A percentile compares a stretch with the other conserved stretches of the same genome.
phyloP scores from a whole-genome alignment of 2,329 filamentous ascomycete genomes.

The Aspergillus aculeatinus region DNA sequence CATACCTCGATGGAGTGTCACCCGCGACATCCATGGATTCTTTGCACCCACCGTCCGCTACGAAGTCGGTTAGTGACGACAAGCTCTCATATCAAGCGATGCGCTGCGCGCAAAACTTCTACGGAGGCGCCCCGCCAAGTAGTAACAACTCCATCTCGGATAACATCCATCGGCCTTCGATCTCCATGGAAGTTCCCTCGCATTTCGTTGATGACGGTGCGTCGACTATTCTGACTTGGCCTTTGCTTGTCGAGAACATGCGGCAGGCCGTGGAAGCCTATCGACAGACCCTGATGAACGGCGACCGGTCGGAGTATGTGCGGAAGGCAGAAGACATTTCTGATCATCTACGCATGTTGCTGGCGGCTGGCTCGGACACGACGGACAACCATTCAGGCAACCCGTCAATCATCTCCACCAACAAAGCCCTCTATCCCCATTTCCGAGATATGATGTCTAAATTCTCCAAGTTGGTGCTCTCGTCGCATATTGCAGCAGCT shows the following conservation, averaged over 20 bases:
- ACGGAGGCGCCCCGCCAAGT: slow-evolving; percentile 48
- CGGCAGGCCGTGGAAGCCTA: slow-evolving; percentile 86
- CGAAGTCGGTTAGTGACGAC: slow-evolving; percentile 59
- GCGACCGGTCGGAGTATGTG: slow-evolving; percentile 85
- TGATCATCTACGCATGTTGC: slow-evolving; percentile 85
- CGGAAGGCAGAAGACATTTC: slow-evolving; percentile 96
- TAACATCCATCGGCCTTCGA: slow-evolving; percentile 45
- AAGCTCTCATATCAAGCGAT: slow-evolving; percentile 21
- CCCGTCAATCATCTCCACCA: slow-evolving; percentile 97
- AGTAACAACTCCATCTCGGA: slow-evolving; percentile 57
- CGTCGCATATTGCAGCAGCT: slow-evolving; percentile 93
- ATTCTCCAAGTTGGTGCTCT: slow-evolving; percentile 98
- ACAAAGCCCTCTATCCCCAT: slow-evolving; percentile 94
- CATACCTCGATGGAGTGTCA: slow-evolving; percentile 70
- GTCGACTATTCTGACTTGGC: slow-evolving; percentile 81
- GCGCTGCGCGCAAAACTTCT: slow-evolving; percentile 23
- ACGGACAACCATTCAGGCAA: slow-evolving; percentile 99
- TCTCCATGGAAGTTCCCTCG: slow-evolving; percentile 61
- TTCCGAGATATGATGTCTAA: slow-evolving; percentile 99
- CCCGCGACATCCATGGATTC: slow-evolving; percentile 91
- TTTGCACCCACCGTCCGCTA: slow-evolving; percentile 67
- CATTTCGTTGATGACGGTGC: slow-evolving; percentile 91
- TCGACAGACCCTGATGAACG: slow-evolving; percentile 80
- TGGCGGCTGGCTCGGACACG: slow-evolving; percentile 94
- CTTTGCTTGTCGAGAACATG: slow-evolving; percentile 87